Evolutionary conservation across 257 asterid genomes (phyloP), one percentile per base, ranked within the genome.

Genomic region (Sherardia arvensis): DNA sequence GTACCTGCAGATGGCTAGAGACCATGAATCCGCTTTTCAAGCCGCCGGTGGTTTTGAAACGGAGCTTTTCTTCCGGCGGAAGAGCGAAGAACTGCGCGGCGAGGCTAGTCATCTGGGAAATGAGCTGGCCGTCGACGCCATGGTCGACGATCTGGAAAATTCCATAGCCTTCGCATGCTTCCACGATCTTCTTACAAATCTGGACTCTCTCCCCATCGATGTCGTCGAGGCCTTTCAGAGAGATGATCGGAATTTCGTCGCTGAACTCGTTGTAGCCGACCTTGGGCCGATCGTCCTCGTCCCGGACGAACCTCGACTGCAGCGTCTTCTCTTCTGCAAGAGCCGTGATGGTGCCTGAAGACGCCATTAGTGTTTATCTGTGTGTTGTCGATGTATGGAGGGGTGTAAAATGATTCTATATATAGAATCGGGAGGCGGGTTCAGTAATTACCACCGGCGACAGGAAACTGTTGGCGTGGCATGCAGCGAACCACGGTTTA

Each of bases 101-200:
- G 30, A 83, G 72, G 10, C 71, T 67, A 7, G 77, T 72, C 97
- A 90, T 87, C 40, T 77, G 76, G 0, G 67, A 65, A 9, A 85
- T 49, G 20, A 90, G 67, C 8, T 62, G 30, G 47, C 11, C 3
- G 32, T 85, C 90, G 0, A 90, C 62, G 23, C 97, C 97, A 25
- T 90, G 96, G 73, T 88, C 95, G 14, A 83, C 68, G 1, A 91
- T 87, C 79, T 91, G 98, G 26, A 91, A 91, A 26, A 91, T 74
- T 0, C 98, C 98, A 96, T 96, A 88, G 10, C 80, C 96, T 72
- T 88, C 96, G 56, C 92, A 88, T 1, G 98, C 98, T 0, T 65
- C 76, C 5, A 79, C 94, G 11, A 91, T 83, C 49, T 78, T 76
- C 61, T 73, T 61, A 60, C 92, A 74, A 25, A 84, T 74, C 70